Conservation (phyloP, 2,329 filamentous ascomycete species). For the Pseudopithomyces maydicus region DNA sequence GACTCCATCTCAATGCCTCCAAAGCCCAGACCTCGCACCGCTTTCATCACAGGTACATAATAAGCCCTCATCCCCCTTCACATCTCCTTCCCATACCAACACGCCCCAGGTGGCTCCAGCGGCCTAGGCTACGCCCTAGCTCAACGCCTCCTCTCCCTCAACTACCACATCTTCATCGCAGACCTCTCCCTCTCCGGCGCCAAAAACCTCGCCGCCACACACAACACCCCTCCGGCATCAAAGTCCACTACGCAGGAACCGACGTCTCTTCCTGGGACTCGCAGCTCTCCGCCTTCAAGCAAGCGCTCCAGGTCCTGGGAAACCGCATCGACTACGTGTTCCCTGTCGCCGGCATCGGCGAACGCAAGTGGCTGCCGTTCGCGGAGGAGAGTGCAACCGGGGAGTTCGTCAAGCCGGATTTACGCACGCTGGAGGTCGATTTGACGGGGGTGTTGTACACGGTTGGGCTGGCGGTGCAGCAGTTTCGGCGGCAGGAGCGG, state of each 20-base stretch:
- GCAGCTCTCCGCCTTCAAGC: slow-evolving; percentile 44
- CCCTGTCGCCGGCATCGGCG: slow-evolving; percentile 49
- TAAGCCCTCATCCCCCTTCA: neutral
- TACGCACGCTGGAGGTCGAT: slow-evolving; percentile 48
- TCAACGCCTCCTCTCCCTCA: slow-evolving; percentile 31
- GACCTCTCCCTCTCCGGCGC: slow-evolving; percentile 39
- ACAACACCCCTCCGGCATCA: slow-evolving; percentile 16
- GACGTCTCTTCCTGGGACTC: slow-evolving; percentile 46
- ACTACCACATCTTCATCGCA: slow-evolving; percentile 57
- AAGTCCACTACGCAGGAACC: slow-evolving; percentile 29
- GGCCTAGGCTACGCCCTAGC: slow-evolving; percentile 44
- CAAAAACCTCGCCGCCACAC: slow-evolving; percentile 24
- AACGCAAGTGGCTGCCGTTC: slow-evolving; percentile 42
- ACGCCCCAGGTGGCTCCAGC: slow-evolving; percentile 26
- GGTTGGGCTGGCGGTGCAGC: slow-evolving; percentile 49
- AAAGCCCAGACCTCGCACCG: slow-evolving; percentile 9
- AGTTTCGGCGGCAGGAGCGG: slow-evolving; percentile 48
- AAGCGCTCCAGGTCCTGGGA: slow-evolving; percentile 39
- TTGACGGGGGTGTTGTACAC: slow-evolving; percentile 52
- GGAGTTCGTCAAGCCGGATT: slow-evolving; percentile 46
- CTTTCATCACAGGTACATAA: slow-evolving; percentile 20
- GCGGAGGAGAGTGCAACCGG: slow-evolving; percentile 16
- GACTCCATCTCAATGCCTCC: neutral
- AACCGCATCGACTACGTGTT: slow-evolving; percentile 49
- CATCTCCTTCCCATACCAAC: neutral